A percentile compares a stretch with the other conserved stretches of the same genome.
These are phyloP conservation scores for Bipolaris zeicola DNA, from an alignment of 2,329 filamentous ascomycete species.

Conservation along the genomic window DNA sequence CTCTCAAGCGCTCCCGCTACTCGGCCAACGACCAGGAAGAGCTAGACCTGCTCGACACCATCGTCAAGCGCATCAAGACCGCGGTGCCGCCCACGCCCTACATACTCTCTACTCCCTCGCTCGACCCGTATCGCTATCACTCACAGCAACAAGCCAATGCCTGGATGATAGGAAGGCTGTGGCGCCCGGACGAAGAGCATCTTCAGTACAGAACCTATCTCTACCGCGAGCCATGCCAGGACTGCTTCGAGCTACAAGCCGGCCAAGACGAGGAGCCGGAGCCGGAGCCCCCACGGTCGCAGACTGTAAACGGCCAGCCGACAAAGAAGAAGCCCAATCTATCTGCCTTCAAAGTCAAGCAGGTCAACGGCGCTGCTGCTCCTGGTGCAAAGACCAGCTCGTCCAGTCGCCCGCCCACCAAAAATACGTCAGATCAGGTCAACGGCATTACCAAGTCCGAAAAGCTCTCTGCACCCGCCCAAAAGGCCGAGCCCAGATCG, in stretches of 20 bases:
- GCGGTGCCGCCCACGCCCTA: conserved; percentile 53
- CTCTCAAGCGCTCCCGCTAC: conserved; percentile 35
- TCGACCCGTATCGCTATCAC: conserved; percentile 52
- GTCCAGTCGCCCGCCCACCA: conserved; percentile 32
- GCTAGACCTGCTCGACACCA: conserved; percentile 48
- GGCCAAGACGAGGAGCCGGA: conserved; percentile 60
- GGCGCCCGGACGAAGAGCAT: conserved; percentile 60
- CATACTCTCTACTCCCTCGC: conserved; percentile 55
- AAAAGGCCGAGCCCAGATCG: conserved; percentile 23
- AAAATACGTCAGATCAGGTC: conserved; percentile 24
- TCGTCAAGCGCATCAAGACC: conserved; percentile 52
- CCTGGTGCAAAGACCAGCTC: conserved; percentile 41
- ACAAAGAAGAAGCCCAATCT: conserved; percentile 68
- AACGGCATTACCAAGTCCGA: conserved; percentile 36
- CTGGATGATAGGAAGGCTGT: conserved; percentile 59
- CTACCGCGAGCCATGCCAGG: conserved; percentile 60
- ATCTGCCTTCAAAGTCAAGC: conserved; percentile 65
- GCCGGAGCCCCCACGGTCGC: conserved; percentile 47
- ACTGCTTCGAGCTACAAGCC: conserved; percentile 55
- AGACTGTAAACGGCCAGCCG: conserved; percentile 40
- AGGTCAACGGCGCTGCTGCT: conserved; percentile 45
- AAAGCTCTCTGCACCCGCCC: conserved; percentile 19
- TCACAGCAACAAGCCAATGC: conserved; percentile 49
- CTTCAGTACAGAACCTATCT: conserved; percentile 68
- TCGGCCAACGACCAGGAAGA: conserved; percentile 44